Conservation (phyloP, 352 stramenopile genomes). For the Bremia lactucae region DNA sequence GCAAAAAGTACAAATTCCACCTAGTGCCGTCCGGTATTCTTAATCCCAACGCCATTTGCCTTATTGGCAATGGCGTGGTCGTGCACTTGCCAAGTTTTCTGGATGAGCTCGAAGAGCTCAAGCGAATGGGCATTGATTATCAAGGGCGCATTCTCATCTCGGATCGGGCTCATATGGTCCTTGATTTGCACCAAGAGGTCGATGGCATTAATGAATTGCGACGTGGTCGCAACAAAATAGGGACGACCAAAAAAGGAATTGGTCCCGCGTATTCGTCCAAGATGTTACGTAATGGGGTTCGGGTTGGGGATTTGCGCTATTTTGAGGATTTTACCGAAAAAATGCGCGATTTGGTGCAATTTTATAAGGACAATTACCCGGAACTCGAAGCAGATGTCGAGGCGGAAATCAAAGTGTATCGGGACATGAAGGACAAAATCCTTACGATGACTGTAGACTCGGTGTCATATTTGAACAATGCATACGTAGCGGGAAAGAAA, state of each 20-base stretch:
- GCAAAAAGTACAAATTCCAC: constrained; percentile 99
- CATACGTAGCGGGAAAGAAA: constrained; percentile 91
- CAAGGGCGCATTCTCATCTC: constrained; percentile 93
- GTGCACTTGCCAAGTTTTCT: constrained; percentile 95
- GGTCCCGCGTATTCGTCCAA: constrained; percentile 98
- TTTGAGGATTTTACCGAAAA: constrained; percentile 85
- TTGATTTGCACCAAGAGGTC: constrained; percentile 96
- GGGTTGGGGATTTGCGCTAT: constrained; percentile 91
- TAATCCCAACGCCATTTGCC: constrained; percentile 89
- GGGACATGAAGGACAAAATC: constrained; percentile 71
- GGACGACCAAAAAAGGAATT: constrained; percentile 98
- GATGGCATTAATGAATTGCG: constrained; percentile 79
- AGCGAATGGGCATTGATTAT: constrained; percentile 83
- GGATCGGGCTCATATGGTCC: constrained; percentile 96
- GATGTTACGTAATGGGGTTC: constrained; percentile 95
- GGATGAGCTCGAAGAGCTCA: constrained; percentile 89
- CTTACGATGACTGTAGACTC: constrained; percentile 91
- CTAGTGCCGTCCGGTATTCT: constrained; percentile 96
- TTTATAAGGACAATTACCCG: constrained; percentile 87
- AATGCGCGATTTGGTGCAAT: constrained; percentile 86
- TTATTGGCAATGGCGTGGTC: constrained; percentile 99
- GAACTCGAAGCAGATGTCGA: constrained; percentile 70
- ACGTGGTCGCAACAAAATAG: constrained; percentile 94
- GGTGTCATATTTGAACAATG: constrained; percentile 93
- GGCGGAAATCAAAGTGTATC: constrained; percentile 81